These are phyloP conservation scores for Bacidia gigantensis DNA, from an alignment of 495 filamentous ascomycete genomes.

Conservation along the genomic window DNA sequence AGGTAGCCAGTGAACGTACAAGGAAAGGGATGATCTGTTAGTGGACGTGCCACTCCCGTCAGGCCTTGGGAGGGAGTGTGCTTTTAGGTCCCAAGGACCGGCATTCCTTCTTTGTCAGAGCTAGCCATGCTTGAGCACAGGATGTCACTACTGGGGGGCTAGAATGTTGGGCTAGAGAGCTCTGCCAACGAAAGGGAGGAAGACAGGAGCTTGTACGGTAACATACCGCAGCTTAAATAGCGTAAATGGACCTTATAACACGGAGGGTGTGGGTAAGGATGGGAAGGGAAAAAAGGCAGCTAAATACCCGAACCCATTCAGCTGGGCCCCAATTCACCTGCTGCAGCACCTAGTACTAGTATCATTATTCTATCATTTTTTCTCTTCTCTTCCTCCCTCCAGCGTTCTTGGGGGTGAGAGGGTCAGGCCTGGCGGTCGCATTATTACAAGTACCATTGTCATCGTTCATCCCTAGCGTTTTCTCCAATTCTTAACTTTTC, in stretches of 20 bases:
- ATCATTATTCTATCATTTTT: neutral
- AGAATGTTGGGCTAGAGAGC: neutral
- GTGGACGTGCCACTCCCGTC: slow-evolving; percentile 13
- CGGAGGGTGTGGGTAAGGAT: neutral
- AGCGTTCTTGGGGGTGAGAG: neutral
- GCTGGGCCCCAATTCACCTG: slow-evolving; percentile 11
- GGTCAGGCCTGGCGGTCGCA: neutral
- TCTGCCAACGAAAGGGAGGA: neutral
- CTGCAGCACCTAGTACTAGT: neutral
- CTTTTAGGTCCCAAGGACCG: slow-evolving; percentile 9
- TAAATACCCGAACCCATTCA: slow-evolving; percentile 16
- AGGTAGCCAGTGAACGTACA: neutral
- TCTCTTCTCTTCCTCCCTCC: neutral
- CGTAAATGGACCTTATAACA: neutral
- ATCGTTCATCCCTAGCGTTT: neutral
- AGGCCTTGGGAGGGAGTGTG: neutral
- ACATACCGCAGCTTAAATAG: neutral
- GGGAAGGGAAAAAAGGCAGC: slow-evolving; percentile 13
- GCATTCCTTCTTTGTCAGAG: slow-evolving; percentile 3
- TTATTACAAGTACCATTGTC: neutral
- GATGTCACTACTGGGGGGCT: no score
- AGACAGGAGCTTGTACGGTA: neutral
- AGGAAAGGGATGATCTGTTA: slow-evolving; percentile 1
- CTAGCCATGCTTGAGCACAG: neutral
- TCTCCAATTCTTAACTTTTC: neutral